These are phyloP conservation scores for Russula emetica DNA, from an alignment of 768 basidiomycete genomes.

Conservation along the genomic window DNA sequence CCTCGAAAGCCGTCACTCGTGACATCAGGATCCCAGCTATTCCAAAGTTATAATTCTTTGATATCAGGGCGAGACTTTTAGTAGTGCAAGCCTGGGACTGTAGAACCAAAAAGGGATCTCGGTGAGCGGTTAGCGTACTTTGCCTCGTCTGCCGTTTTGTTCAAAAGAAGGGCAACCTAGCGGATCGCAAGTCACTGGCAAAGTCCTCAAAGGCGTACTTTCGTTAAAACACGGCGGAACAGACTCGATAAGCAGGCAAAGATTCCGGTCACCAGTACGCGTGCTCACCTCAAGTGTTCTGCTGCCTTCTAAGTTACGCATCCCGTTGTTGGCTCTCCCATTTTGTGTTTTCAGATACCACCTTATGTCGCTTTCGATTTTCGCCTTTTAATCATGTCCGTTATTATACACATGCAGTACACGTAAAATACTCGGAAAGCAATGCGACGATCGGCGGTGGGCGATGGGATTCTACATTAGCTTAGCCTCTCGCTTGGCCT, in stretches of 20 bases:
- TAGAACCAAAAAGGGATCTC: constrained; percentile 20
- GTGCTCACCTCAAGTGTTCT: constrained; percentile 55
- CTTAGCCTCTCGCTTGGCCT: constrained; percentile 79
- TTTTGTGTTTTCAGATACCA: background rate
- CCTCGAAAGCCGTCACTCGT: constrained; percentile 60
- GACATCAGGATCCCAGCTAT: constrained; percentile 59
- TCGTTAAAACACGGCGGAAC: background rate
- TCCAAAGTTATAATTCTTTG: constrained; percentile 62
- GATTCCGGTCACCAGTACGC: background rate
- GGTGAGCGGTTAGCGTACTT: constrained; percentile 59
- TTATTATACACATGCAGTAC: constrained; percentile 20
- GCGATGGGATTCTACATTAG: constrained; percentile 45
- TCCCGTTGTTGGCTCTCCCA: background rate
- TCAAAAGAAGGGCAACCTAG: constrained; percentile 62
- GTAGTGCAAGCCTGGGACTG: background rate
- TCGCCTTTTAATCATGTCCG: background rate
- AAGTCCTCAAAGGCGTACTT: constrained; percentile 73
- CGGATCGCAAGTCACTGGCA: constrained; percentile 64
- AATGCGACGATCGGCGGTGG: constrained; percentile 3
- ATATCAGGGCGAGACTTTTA: background rate
- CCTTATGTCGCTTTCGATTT: background rate
- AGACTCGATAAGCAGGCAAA: background rate
- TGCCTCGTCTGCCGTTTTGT: constrained; percentile 51
- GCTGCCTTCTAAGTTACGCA: constrained; percentile 65
- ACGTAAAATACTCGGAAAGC: constrained; percentile 16